Base-by-base conservation (phyloP, 2,329 filamentous ascomycete species). In the Alternaria sp. region DNA sequence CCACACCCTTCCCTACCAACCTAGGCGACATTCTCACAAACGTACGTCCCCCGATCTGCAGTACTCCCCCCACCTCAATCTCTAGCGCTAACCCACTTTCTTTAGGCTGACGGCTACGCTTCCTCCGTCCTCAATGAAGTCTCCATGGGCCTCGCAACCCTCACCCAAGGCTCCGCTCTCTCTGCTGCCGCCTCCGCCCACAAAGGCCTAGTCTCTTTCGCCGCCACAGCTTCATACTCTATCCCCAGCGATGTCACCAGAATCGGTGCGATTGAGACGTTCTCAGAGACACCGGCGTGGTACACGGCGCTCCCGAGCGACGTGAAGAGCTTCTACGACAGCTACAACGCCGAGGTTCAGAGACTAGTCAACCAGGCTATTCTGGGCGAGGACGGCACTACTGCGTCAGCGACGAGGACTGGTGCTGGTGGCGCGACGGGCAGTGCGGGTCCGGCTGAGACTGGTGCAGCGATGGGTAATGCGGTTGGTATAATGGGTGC, bases 281-380 rank as follows among this genome's bases (percentile, higher is more conserved):
- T 67, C 53, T 69, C 65, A 2, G 57, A 55, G 2, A 54, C 61
- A 23, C 68, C 68, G 0, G 61, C 41, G 0, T 72, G 69, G 69
- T 72, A 70, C 56, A 62, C 51, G 23, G 68, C 67, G 34, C 61
- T 72, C 13, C 69, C 69, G 3, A 65, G 57, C 53, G 61, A 72
- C 24, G 52, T 72, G 21, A 69, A 67, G 62, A 63, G 58, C 40
- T 68, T 70, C 59, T 68, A 69, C 24, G 69, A 71, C 21, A 53
- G 51, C 39, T 62, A 66, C 49, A 69, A 69, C 45, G 36, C 54
- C 13, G 46, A 50, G 4, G 62, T 65, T 2, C 65, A 69, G 60
- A 61, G 58, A 13, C 44, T 69, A 9, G 24, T 69, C 24, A 59
- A 65, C 26, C 57, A 65, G 51, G 67, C 60, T 6, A 57, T 56